These are phyloP conservation scores for Tremellales sp. DNA, from an alignment of 1,284 basidiomycete genomes.

Conservation along the genomic window DNA sequence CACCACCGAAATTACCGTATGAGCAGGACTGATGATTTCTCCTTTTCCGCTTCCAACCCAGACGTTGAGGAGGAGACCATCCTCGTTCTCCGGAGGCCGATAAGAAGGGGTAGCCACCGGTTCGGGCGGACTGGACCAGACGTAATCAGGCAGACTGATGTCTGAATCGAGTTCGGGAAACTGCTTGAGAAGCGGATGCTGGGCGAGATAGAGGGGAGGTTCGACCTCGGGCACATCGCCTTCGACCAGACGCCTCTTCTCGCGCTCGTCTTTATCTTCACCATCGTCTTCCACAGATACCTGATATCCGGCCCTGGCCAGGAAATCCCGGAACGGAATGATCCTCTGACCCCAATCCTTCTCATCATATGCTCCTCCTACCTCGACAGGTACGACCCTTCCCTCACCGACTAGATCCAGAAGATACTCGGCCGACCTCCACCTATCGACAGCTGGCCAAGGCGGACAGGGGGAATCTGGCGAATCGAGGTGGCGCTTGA, in stretches of 20 bases:
- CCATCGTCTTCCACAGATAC: constrained; percentile 13
- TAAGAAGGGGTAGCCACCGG: constrained; percentile 57
- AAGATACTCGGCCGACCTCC: constrained; percentile 68
- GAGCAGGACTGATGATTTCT: constrained; percentile 73
- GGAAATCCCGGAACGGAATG: constrained; percentile 72
- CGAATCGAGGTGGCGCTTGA: constrained; percentile 57
- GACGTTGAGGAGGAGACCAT: constrained; percentile 70
- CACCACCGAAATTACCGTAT: constrained; percentile 63
- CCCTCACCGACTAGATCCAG: constrained; percentile 65
- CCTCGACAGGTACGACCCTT: constrained; percentile 83
- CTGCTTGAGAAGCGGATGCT: constrained; percentile 79
- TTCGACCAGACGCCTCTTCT: neutral
- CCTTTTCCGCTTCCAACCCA: constrained; percentile 77
- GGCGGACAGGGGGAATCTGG: constrained; percentile 66
- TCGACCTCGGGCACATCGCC: constrained; percentile 54
- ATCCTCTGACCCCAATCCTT: constrained; percentile 79
- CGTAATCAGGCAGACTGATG: constrained; percentile 78
- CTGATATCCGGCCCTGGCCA: constrained; percentile 56
- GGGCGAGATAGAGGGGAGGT: constrained; percentile 73
- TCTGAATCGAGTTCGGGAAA: constrained; percentile 74
- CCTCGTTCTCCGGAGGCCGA: constrained; percentile 62
- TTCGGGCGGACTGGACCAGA: constrained; percentile 63
- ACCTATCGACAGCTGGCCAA: constrained; percentile 54
- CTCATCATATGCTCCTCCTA: constrained; percentile 77
- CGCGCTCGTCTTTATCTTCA: neutral